Base-by-base conservation (phyloP, 2,329 filamentous ascomycete species). In the Aspergillus piperis region DNA sequence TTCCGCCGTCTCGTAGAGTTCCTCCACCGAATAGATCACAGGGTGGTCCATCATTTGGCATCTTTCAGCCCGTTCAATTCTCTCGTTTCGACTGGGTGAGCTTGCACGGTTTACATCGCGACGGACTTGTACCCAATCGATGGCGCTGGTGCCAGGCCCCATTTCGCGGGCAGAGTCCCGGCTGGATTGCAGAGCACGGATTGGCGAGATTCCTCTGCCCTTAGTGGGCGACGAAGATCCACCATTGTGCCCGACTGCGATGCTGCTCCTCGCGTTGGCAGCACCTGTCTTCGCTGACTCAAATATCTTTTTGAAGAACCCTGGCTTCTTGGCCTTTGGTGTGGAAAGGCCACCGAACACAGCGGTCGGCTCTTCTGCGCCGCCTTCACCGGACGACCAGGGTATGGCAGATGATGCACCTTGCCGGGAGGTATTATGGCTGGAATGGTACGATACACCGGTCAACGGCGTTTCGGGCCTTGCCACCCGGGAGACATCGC, bases 81-180 rank as follows among this genome's bases (percentile, higher is more conserved):
- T 86, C 78, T 99, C 95, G 65, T 94, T 95, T 62, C 88, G 89
- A 75, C 93, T 96, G 39, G 97, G 82, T 0, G 94, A 95, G 71
- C 96, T 98, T 3, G 94, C 96, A 38, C 95, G 86, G 75, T 99
- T 98, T 50, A 99, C 90, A 76, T 99, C 96, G 49, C 95, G 87
- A 38, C 95, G 89, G 21, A 98, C 92, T 74, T 98, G 93, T n/a
- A 99, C 92, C 93, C 95, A 99, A 73, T 98, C 94, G 13, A 90
- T 79, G 25, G 73, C 67, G 59, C 76, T 80, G 68, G 78, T 73
- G 39, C 80, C 84, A 6, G 90, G 75, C 2, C 90, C 91, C 84
- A 90, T 90, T 17, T 96, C 92, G 58, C 85, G 84, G 13, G 87
- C 84, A 4, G 83, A 78, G 63, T 87, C 85, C 49, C 81, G 68